A percentile compares a stretch with the other conserved stretches of the same genome.
Evolutionary conservation across 768 basidiomycete species (phyloP).

Genomic region (Hericium rajendrae): DNA sequence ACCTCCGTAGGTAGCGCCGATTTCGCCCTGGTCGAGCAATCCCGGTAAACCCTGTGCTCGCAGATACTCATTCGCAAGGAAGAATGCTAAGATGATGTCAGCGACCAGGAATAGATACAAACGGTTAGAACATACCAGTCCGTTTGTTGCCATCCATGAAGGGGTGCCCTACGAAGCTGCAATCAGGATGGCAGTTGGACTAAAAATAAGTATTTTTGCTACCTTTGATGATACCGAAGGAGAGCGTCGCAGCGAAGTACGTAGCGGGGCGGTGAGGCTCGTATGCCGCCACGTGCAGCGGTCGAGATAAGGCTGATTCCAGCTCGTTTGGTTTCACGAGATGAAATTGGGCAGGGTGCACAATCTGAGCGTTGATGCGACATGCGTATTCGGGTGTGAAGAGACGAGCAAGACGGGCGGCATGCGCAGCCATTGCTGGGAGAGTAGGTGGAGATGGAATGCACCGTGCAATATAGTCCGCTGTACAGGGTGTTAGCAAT

Average conservation of each 20-base stretch:
- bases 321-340: constrained; percentile 27
- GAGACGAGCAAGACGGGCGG: constrained; percentile 21
- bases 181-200: not conserved
- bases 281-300: constrained; percentile 20
- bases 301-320: constrained; percentile 20
- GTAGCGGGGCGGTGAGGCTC: constrained; percentile 19
- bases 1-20: not conserved
- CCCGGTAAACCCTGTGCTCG: constrained; percentile 24
- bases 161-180: constrained; percentile 17
- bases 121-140: constrained; percentile 13
- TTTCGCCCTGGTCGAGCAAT: constrained; percentile 12
- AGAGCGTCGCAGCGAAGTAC: constrained; percentile 24
- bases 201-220: too few species aligned
- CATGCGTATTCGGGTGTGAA: constrained; percentile 21
- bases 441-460: too few species aligned
- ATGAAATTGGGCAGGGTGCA: constrained; percentile 20
- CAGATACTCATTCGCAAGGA: constrained; percentile 24
- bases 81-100: constrained; percentile 18
- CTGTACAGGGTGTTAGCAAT: too few species aligned
- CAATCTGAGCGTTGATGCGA: constrained; percentile 24
- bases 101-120: not conserved
- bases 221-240: constrained; percentile 25
- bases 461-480: too few species aligned
- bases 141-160: constrained; percentile 25
- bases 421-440: constrained; percentile 9